Base-by-base conservation (phyloP, 106 monocot genomes). In the Chionographis japonica region DNA sequence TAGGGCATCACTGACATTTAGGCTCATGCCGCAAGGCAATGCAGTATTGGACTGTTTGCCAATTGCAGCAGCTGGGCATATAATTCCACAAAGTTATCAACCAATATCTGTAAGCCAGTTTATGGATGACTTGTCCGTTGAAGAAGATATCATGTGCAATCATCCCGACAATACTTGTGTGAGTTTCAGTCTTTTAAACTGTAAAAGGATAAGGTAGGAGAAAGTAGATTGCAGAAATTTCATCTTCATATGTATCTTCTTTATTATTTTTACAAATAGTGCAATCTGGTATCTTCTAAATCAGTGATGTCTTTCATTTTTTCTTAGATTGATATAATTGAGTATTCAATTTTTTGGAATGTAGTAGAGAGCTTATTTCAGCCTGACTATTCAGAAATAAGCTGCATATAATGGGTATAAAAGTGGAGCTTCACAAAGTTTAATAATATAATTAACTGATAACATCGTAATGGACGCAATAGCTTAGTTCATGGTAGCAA, bases 91-190 rank as follows among this genome's bases (percentile, higher is more conserved):
- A 61, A 85, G 74, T 75, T 90, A 79, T 72, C 85, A 83, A 51
- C 88, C 94, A 60, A 77, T 88, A 52, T 77, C 90, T 72, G 94
- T 86, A 14, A 90, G 83, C 77, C 87, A 83, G 67, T 88, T 94
- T 72, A 90, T 88, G 90, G 94, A 94, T 80, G 83, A 90, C 49
- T 69, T 90, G 61, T 85, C 79, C 59, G 67, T 85, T 38, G 94
- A 90, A 60, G 94, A 94, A 63, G 76, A 81, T 77, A 68, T 80
- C 52, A 61, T 78, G 17, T 73, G 65, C 54, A 85, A 67, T 68
- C 90, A 70, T 72, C 82, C 54, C 42, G 79, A 83, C 35, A 75
- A 70, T 69, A 56, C 50, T 56, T 72, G 61, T 72, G 94, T 94
- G 61, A 83, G 90, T 80, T 27, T 41, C 19, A 60, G 8, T 37